Evolutionary conservation across 2,329 filamentous ascomycete genomes (phyloP).

Genomic region (Arthrobotrys iridis): DNA sequence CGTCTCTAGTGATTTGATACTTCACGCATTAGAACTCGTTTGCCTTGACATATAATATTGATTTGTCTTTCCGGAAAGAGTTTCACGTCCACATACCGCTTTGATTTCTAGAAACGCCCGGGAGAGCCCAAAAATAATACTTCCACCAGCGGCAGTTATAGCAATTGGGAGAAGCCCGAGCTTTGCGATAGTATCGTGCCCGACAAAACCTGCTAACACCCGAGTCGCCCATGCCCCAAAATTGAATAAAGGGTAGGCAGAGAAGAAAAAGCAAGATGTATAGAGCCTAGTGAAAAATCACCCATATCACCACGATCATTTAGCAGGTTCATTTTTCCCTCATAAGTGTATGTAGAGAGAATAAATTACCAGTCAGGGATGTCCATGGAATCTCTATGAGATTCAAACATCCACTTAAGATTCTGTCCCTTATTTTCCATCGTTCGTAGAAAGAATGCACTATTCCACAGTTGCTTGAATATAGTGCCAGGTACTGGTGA

Average conservation of each 20-base stretch:
- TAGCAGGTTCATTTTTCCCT: neutral
- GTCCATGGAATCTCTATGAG: neutral
- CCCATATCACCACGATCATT: too few relatives aligned
- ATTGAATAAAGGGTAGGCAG: neutral
- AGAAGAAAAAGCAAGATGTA: neutral
- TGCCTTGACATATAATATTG: too few relatives aligned
- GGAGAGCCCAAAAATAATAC: neutral
- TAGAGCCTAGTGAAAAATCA: neutral
- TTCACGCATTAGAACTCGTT: too few relatives aligned
- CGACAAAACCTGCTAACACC: neutral
- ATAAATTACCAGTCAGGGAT: neutral
- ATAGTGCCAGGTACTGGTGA: neutral
- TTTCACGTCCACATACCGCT: slow-evolving; percentile 10
- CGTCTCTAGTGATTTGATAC: too few relatives aligned
- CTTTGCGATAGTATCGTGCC: neutral
- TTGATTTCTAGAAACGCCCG: neutral
- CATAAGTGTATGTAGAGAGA: neutral
- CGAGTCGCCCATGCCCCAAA: neutral
- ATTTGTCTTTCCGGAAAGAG: too few relatives aligned
- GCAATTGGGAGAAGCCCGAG: neutral
- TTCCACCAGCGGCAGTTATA: neutral
- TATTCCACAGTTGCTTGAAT: neutral
- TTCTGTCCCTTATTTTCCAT: neutral
- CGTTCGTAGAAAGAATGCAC: neutral
- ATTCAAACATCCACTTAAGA: slow-evolving; percentile 1